Evolutionary conservation across 345 rosid genomes (phyloP).

Genomic region (Salix koriyanagi): DNA sequence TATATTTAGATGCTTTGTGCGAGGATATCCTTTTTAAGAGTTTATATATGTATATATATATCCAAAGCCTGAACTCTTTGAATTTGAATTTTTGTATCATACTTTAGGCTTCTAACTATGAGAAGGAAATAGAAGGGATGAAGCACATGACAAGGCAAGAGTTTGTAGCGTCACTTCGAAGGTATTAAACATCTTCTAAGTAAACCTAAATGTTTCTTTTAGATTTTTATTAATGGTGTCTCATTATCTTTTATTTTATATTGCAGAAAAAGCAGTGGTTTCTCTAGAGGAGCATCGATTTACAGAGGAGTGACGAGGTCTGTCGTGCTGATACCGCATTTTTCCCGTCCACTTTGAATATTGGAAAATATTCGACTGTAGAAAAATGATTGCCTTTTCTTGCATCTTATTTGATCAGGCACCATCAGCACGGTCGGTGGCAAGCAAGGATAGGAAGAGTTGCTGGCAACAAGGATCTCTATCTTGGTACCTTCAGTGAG

Average conservation of each 20-base stretch:
- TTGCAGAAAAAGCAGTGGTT: constrained; percentile 86
- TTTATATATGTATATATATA: not conserved
- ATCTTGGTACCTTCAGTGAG: constrained; percentile 95
- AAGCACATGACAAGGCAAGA: constrained; percentile 90
- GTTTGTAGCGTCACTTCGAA: constrained; percentile 85
- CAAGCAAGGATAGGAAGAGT: constrained; percentile 97
- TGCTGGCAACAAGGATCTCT: constrained; percentile 96
- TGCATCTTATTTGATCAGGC: constrained; percentile 38
- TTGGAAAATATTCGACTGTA: not conserved
- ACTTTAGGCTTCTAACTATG: constrained; percentile 59
- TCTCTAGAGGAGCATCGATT: constrained; percentile 95
- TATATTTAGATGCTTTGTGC: constrained; percentile 4
- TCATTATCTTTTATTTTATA: not conserved
- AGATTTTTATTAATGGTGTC: not conserved
- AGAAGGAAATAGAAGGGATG: constrained; percentile 86
- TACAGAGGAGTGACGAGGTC: constrained; percentile 97
- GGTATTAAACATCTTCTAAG: constrained; percentile 31
- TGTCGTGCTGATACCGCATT: not conserved
- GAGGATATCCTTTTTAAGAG: no score
- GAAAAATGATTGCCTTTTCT: not conserved
- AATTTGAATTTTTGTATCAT: not conserved
- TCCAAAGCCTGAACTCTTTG: not conserved
- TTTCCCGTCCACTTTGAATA: no score
- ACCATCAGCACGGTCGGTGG: constrained; percentile 98
- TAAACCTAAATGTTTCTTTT: not conserved